Conservation (phyloP, 2,329 filamentous ascomycete genomes). For the Venturia pyrina region DNA sequence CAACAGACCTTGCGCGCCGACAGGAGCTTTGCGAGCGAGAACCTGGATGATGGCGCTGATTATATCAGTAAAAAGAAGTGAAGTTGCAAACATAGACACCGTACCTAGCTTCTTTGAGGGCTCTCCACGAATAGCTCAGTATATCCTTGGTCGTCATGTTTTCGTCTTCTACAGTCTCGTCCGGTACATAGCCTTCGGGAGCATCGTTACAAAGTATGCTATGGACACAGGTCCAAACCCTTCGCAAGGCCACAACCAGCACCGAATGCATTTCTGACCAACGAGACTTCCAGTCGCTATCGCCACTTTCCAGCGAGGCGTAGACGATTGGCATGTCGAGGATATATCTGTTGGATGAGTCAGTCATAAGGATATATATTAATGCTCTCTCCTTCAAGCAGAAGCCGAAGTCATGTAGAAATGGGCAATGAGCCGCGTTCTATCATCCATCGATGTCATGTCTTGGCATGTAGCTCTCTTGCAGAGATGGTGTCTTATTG, state of each 20-base stretch:
- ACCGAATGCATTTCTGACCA: conserved; percentile 39
- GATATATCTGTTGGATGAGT: neutral
- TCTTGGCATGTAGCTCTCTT: too few species aligned
- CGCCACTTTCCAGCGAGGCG: neutral
- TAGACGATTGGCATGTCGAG: conserved; percentile 3
- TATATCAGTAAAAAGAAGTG: conserved; percentile 16
- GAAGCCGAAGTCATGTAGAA: too few species aligned
- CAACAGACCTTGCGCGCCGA: conserved; percentile 16
- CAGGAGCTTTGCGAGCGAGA: conserved; percentile 29
- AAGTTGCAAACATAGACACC: conserved; percentile 13
- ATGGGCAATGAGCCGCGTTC: too few species aligned
- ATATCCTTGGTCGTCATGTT: conserved; percentile 78
- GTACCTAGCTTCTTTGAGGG: conserved; percentile 87
- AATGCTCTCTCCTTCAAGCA: too few species aligned
- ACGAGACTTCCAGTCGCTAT: conserved; percentile 9
- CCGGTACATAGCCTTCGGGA: conserved; percentile 75
- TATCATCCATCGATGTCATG: too few species aligned
- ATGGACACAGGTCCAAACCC: conserved; percentile 69
- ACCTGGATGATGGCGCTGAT: conserved; percentile 56
- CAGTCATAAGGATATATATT: neutral
- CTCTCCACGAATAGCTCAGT: conserved; percentile 88
- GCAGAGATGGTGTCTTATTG: too few species aligned
- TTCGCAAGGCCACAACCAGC: conserved; percentile 50
- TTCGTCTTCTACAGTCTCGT: conserved; percentile 62
- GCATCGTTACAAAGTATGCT: conserved; percentile 85